Evolutionary conservation across 768 basidiomycete species (phyloP).

Genomic region (Phanerochaete sordida): DNA sequence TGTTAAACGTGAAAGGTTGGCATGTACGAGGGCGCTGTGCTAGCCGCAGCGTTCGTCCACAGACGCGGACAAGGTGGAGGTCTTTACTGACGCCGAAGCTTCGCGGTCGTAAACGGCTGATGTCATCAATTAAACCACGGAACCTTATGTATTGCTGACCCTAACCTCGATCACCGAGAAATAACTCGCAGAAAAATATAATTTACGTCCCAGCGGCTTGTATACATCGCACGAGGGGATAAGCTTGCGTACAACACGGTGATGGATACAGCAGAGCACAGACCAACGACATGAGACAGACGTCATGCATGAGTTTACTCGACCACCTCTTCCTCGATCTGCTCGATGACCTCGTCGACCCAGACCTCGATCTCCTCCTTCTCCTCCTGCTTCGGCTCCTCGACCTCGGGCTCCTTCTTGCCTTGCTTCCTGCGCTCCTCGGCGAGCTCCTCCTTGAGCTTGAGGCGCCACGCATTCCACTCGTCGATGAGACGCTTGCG

Average conservation of each 20-base stretch:
- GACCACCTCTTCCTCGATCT: slow-evolving; percentile 78
- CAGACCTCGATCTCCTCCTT: slow-evolving; percentile 93
- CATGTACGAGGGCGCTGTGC: not conserved
- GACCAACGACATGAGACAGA: not conserved
- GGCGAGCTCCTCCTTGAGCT: slow-evolving; percentile 62
- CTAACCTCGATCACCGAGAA: not conserved
- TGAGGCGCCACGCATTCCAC: slow-evolving; percentile 95
- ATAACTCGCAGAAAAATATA: not conserved
- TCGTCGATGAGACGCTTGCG: slow-evolving; percentile 93
- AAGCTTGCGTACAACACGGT: not conserved
- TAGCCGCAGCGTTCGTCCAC: not conserved
- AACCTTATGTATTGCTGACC: slow-evolving; percentile 1
- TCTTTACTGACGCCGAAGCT: not conserved
- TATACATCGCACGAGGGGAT: not conserved
- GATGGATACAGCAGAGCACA: not conserved
- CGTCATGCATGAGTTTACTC: slow-evolving; percentile 31
- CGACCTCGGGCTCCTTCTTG: slow-evolving; percentile 30
- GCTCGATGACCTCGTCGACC: slow-evolving; percentile 91
- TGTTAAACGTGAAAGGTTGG: not conserved
- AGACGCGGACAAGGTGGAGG: not conserved
- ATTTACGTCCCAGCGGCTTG: not conserved
- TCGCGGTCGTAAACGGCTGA: not conserved
- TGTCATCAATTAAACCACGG: not conserved
- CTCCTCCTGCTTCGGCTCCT: slow-evolving; percentile 45
- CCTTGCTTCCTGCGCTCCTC: slow-evolving; percentile 46